Evolutionary conservation across 306 rosid genomes (phyloP).

Genomic region (Vachellia pachyceras): DNA sequence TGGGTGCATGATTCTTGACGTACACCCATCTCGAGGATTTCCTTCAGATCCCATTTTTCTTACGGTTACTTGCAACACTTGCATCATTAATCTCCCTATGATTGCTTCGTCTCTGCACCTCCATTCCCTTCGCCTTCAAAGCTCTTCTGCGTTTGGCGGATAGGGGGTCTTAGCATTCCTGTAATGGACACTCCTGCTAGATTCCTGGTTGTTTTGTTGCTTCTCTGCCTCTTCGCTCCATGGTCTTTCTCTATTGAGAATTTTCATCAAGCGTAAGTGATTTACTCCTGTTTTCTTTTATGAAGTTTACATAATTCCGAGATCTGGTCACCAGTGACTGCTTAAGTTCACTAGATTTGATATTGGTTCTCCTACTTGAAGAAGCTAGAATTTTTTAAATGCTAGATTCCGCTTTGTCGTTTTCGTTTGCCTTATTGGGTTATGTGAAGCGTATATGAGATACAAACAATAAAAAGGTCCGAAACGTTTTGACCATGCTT

Average conservation of each 20-base stretch:
- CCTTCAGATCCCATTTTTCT: slow-evolving; percentile 63
- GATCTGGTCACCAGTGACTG: slow-evolving; percentile 24
- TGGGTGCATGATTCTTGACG: slow-evolving; percentile 62
- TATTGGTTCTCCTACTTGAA: not conserved
- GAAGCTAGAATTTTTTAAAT: not conserved
- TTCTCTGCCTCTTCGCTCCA: slow-evolving; percentile 50
- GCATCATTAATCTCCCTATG: slow-evolving; percentile 24
- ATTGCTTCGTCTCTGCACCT: slow-evolving; percentile 31
- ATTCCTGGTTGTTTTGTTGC: slow-evolving; percentile 46
- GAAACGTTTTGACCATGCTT: not conserved
- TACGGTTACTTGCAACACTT: slow-evolving; percentile 5
- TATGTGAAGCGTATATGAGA: not conserved
- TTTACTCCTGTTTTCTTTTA: slow-evolving; percentile 26
- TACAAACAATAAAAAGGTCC: not conserved
- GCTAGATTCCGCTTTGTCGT: slow-evolving; percentile 20
- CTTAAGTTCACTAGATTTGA: not conserved
- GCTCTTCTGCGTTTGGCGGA: slow-evolving; percentile 38
- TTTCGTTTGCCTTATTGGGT: not conserved
- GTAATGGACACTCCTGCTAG: slow-evolving; percentile 54
- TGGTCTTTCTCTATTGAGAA: slow-evolving; percentile 55
- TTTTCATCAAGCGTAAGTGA: slow-evolving; percentile 81
- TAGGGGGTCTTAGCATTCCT: slow-evolving; percentile 30
- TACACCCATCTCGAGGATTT: slow-evolving; percentile 48
- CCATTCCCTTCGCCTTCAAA: slow-evolving; percentile 6
- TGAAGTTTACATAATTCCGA: slow-evolving; percentile 8